Evolutionary conservation across 805 yeast species (phyloP).

Genomic region (Tetrapisispora namnaoensis): DNA sequence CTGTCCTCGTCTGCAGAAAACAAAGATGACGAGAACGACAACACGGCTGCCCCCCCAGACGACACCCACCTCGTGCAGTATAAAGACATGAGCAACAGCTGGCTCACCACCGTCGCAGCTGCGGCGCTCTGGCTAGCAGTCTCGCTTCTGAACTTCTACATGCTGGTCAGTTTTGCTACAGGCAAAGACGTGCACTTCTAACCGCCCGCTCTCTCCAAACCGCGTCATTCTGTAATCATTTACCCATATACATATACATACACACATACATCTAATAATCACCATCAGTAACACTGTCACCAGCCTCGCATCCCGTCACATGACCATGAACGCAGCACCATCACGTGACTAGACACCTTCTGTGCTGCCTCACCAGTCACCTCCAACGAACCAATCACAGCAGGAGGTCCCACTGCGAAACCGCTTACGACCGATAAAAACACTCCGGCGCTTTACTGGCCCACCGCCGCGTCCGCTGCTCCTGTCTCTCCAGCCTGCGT

Average conservation of each 20-base stretch:
- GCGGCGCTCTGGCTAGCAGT: conserved; percentile 60
- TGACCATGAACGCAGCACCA: not conserved
- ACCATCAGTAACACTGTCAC: not conserved
- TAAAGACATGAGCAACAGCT: conserved; percentile 35
- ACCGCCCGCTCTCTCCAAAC: not conserved
- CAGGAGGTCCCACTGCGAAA: not conserved
- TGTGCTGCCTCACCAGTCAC: no score
- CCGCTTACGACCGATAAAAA: not conserved
- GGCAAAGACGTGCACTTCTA: conserved; percentile 35
- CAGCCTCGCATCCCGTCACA: not conserved
- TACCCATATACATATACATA: conserved; percentile 1
- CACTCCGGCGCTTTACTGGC: not conserved
- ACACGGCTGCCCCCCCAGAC: not conserved
- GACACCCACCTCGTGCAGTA: conserved; percentile 8
- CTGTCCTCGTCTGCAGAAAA: not conserved
- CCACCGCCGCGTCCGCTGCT: no score
- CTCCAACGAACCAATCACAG: conserved; percentile 3
- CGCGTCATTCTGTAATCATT: no score
- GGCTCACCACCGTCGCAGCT: conserved; percentile 42
- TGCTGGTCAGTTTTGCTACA: conserved; percentile 39
- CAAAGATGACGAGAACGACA: not conserved
- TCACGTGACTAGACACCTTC: not conserved
- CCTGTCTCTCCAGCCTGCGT: no score
- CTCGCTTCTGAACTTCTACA: conserved; percentile 57
- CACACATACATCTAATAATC: not conserved